Conservation (phyloP, 805 yeast species). For the Ogataea dorogensis region DNA sequence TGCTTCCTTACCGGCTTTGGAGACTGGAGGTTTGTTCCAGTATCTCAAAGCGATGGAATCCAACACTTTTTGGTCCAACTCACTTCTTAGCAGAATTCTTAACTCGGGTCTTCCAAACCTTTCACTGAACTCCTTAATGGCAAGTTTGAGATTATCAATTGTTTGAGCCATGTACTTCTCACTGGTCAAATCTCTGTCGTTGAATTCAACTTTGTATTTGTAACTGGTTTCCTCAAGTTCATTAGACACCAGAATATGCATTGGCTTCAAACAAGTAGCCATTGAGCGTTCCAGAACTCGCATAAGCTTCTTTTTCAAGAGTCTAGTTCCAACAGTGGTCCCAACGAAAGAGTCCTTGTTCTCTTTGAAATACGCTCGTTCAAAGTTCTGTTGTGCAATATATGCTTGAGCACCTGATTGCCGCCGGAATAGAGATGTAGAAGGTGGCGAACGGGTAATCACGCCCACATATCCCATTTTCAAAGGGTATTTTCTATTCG, state of each 20-base stretch:
- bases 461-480: conserved; percentile 98
- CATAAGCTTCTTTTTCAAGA: conserved; percentile 77
- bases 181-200: conserved; percentile 91
- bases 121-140: conserved; percentile 82
- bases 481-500: conserved; percentile 82
- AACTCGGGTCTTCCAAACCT: conserved; percentile 82
- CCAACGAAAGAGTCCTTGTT: conserved; percentile 58
- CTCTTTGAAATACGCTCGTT: conserved; percentile 59
- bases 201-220: conserved; percentile 92
- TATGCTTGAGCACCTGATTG: conserved; percentile 60
- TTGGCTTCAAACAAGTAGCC: conserved; percentile 86
- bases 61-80: conserved; percentile 83
- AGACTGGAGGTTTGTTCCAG: conserved; percentile 71
- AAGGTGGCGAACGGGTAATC: conserved; percentile 68
- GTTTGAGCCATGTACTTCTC: conserved; percentile 92
- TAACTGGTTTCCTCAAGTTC: conserved; percentile 93
- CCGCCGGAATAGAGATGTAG: conserved; percentile 49
- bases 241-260: conserved; percentile 78
- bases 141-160: conserved; percentile 79
- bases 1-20: conserved; percentile 14
- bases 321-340: conserved; percentile 73
- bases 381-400: conserved; percentile 67
- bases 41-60: conserved; percentile 86
- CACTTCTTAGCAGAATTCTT: conserved; percentile 72
- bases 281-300: conserved; percentile 84